phyloP scores from a whole-genome alignment of 75 land plant genomes.

The Chamaecyparis obtusa region DNA sequence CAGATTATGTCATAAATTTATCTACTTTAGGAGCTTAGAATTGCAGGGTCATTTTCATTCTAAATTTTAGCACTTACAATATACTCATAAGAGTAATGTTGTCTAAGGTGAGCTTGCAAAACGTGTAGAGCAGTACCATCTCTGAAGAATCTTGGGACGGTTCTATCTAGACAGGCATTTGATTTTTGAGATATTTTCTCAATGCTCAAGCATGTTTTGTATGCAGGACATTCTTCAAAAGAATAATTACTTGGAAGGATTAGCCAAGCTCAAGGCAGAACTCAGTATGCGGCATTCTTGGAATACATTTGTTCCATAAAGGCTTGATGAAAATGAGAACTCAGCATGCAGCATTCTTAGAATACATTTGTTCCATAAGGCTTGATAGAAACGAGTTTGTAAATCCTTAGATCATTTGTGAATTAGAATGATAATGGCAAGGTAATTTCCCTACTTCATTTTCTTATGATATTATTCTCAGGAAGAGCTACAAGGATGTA shows the following conservation, averaged over 20 bases:
- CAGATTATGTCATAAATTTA: background rate
- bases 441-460: background rate
- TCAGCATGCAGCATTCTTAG: slow-evolving; percentile 82
- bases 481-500: background rate
- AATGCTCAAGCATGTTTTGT: background rate
- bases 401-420: background rate
- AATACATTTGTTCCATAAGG: slow-evolving; percentile 48
- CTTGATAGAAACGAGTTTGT: background rate
- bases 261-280: slow-evolving; percentile 72
- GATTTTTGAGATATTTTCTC: background rate
- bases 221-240: slow-evolving; percentile 65
- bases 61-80: background rate
- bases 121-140: background rate
- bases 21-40: background rate
- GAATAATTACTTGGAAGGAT: slow-evolving; percentile 43
- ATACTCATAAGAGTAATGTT: background rate
- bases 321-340: slow-evolving; percentile 28
- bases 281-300: slow-evolving; percentile 89
- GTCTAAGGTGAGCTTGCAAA: background rate
- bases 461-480: background rate
- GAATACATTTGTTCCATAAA: slow-evolving; percentile 47
- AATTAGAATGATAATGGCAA: background rate
- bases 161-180: background rate
- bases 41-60: background rate
- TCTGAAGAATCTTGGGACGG: background rate